Base-by-base conservation (phyloP, 805 yeast genomes). In the Saccharomyces kudriavzevii region DNA sequence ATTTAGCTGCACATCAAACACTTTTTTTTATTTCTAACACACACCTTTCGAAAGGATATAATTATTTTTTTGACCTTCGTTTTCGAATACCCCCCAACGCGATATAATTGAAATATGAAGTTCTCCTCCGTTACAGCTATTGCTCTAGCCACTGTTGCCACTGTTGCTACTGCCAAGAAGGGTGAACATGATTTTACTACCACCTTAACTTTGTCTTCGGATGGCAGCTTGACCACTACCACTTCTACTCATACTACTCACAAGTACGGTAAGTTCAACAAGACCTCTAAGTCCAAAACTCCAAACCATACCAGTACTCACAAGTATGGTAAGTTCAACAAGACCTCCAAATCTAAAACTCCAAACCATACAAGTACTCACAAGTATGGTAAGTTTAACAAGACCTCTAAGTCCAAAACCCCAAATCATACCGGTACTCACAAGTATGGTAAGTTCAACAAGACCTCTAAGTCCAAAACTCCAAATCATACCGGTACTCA, bases 371-470 rank as follows among this genome's bases (percentile, higher is more conserved):
- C 77, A 53, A 77, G 77, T 54, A 81, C 85, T 52, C 84, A 81
- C 71, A 76, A 69, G 56, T 72, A 72, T 58, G 86, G 86, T 57
- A 74, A 75, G 63, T 74, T 79, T 73, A 75, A 74, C 67, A 72
- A 75, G 61, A 64, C 66, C 40, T 56, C 58, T 25, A 61, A 70
- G 48, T 61, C 71, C 13, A 52, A 64, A 6, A 55, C 70, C 17
- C 57, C 77, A 5, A 59, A 64, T 57, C 35, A 70, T 14, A 70
- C 80, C 55, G 80, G 80, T 58, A 82, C 87, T 52, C 85, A 82
- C 73, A 76, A 69, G 57, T 74, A 73, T 59, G 87, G 87, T 59
- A 75, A 75, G 64, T 76, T 80, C 74, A 74, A 75, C 68, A 73
- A 76, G 64, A 67, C 70, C 47, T 57, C 59, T 24, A 61, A 70